These are phyloP conservation scores for Leccinum boreale DNA, from an alignment of 768 basidiomycete species.

Conservation along the genomic window DNA sequence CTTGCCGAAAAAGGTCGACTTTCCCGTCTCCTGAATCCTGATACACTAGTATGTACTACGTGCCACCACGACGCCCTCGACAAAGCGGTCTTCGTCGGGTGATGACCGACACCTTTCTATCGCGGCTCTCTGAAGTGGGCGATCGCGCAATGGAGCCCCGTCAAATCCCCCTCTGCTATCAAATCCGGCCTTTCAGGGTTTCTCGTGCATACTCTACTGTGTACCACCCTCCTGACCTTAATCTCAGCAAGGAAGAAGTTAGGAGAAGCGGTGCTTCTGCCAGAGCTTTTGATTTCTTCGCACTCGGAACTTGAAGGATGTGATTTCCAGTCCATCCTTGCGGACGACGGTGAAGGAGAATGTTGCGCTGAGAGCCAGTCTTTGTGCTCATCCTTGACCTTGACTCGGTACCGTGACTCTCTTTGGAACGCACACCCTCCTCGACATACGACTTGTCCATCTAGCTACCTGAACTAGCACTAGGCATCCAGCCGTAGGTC, in stretches of 20 bases:
- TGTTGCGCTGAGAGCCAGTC: neutral
- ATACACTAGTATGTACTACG: too few species aligned
- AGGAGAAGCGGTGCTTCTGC: neutral
- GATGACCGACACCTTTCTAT: neutral
- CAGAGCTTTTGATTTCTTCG: neutral
- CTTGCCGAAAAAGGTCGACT: slow-evolving; percentile 9
- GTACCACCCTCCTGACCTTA: neutral
- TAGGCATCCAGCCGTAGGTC: neutral
- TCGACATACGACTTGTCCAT: neutral
- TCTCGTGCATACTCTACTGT: neutral
- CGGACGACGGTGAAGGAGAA: neutral
- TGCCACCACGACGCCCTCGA: neutral
- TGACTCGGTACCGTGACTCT: too few species aligned
- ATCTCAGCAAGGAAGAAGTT: neutral
- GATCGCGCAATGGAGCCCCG: neutral
- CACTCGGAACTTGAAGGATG: neutral
- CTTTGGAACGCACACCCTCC: neutral
- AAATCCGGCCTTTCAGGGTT: neutral
- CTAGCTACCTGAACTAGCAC: neutral
- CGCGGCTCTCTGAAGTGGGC: neutral
- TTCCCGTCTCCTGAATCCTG: neutral
- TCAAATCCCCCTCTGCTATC: neutral
- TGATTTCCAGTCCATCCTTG: neutral
- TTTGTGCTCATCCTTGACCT: neutral
- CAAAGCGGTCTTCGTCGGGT: neutral